A percentile compares a stretch with the other conserved stretches of the same genome.
Evolutionary conservation across 225 moss, liverwort and hornwort genomes (phyloP).

Genomic region (Neckera pumila): DNA sequence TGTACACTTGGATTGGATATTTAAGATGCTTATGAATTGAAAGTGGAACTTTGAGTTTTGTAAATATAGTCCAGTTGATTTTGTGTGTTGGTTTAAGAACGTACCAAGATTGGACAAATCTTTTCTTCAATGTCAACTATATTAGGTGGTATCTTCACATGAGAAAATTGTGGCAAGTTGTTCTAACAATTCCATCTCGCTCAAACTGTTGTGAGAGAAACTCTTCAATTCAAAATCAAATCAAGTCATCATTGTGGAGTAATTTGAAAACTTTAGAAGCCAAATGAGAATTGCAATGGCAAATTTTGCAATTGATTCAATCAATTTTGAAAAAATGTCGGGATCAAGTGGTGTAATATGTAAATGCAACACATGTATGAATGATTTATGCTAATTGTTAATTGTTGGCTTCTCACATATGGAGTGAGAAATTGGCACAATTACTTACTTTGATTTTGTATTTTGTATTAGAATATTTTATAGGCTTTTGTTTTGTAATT

Average conservation of each 20-base stretch:
- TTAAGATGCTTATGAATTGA: neutral
- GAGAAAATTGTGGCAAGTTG: neutral
- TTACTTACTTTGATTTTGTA: neutral
- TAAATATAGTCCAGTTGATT: fast-evolving
- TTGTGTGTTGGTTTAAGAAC: neutral
- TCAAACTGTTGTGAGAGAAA: neutral
- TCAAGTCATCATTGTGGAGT: neutral
- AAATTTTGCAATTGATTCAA: neutral
- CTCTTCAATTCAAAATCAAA: neutral
- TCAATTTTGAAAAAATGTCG: neutral
- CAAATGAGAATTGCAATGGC: neutral
- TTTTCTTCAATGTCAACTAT: neutral
- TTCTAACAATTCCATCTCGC: neutral
- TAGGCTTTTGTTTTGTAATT: neutral
- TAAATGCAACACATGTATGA: fast-evolving
- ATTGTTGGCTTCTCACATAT: neutral
- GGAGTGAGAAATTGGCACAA: neutral
- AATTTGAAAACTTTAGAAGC: neutral
- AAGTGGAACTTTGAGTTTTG: neutral
- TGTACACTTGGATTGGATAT: fast-evolving
- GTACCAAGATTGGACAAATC: neutral
- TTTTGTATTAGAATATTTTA: neutral
- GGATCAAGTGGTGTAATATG: neutral
- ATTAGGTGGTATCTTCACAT: fast-evolving
- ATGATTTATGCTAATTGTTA: neutral